Evolutionary conservation across 176 grass and related monocot genomes (phyloP).

Genomic region (Hyparrhenia diplandra): DNA sequence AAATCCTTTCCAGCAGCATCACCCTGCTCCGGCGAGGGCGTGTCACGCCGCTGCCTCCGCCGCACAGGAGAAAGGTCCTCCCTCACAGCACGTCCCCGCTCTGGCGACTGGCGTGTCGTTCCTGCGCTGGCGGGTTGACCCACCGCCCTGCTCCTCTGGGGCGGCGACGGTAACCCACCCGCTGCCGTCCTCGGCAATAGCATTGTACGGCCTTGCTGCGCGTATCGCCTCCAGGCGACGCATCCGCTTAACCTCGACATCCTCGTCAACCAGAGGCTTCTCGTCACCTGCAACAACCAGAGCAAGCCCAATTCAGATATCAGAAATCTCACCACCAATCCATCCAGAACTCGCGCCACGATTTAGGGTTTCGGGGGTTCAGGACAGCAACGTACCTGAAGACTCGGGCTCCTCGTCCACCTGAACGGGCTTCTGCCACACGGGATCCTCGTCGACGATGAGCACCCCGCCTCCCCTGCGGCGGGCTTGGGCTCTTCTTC

Average conservation of each 20-base stretch:
- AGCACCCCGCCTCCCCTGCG: conserved; percentile 45
- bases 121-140: background rate
- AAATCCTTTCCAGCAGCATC: conserved; percentile 13
- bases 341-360: background rate
- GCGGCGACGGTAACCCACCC: conserved; percentile 61
- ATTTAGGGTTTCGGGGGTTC: background rate
- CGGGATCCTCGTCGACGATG: conserved; percentile 93
- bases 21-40: conserved; percentile 12
- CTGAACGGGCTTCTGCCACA: conserved; percentile 93
- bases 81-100: background rate
- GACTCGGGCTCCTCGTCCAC: conserved; percentile 58
- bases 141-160: background rate
- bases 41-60: conserved; percentile 16
- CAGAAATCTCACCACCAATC: background rate
- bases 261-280: conserved; percentile 71
- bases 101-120: conserved; percentile 28
- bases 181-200: conserved; percentile 79
- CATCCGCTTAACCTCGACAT: conserved; percentile 96
- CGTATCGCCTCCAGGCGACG: conserved; percentile 72
- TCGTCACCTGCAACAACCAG: conserved; percentile 54
- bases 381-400: conserved; percentile 24
- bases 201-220: conserved; percentile 59
- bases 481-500: conserved; percentile 62
- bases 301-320: background rate
- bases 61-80: conserved; percentile 51